A percentile compares a stretch with the other conserved stretches of the same genome.
These are phyloP conservation scores for Daldinia bambusicola DNA, from an alignment of 495 filamentous ascomycete genomes.

Conservation along the genomic window DNA sequence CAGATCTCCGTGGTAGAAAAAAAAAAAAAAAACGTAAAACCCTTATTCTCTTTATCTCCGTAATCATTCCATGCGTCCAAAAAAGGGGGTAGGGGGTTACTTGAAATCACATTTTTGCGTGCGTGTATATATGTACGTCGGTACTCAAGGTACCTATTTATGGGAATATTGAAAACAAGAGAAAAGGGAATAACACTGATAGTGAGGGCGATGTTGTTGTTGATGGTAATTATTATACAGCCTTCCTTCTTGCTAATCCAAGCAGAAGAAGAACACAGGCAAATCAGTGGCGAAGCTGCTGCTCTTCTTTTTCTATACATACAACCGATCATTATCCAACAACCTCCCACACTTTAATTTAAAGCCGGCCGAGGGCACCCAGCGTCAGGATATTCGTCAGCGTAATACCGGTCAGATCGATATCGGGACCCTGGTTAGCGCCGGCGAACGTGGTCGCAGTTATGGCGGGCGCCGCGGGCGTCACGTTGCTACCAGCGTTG, in stretches of 20 bases:
- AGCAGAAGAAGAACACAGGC: not conserved
- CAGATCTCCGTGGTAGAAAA: conserved; percentile 25
- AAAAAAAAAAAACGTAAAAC: conserved; percentile 1
- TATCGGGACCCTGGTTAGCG: conserved; percentile 35
- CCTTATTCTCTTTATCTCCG: not conserved
- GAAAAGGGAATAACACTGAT: not conserved
- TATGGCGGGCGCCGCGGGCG: conserved; percentile 24
- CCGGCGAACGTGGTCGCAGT: conserved; percentile 34
- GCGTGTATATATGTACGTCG: conserved; percentile 10
- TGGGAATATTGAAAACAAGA: conserved; percentile 7
- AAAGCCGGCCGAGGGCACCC: conserved; percentile 26
- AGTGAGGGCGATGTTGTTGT: not conserved
- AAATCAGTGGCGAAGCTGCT: no score
- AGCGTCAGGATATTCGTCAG: conserved; percentile 48
- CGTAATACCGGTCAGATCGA: conserved; percentile 48
- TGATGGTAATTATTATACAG: conserved; percentile 15
- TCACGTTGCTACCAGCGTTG: conserved; percentile 26
- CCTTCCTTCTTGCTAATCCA: not conserved
- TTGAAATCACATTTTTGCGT: conserved; percentile 18
- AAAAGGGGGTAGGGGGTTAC: conserved; percentile 18
- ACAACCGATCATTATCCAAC: no score
- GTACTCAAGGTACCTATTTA: conserved; percentile 4
- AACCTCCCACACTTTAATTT: not conserved
- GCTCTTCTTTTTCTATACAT: no score
- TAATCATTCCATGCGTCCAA: not conserved